Base-by-base conservation (phyloP, 176 grass and related monocot species). In the Eleusine coracana region DNA sequence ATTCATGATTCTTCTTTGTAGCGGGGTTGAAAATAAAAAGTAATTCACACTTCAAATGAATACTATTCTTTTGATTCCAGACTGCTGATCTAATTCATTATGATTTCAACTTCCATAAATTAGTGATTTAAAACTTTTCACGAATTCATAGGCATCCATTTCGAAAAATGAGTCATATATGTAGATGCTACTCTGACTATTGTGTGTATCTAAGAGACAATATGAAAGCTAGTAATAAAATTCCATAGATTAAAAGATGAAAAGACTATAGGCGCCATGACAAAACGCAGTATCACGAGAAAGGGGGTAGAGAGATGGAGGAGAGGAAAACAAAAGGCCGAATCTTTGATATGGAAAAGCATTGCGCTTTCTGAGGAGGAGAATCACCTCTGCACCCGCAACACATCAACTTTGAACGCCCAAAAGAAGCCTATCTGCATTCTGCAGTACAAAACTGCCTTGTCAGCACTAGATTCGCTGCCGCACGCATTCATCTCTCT, bases 371-470 rank as follows among this genome's bases (percentile, higher is more conserved):
- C 50, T 37, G 37, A 78, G 42, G 23, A 27, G 23, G 77, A 68
- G 80, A 71, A 83, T 79, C 67, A 20, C 23, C 59, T 71, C 65
- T 52, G 40, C 23, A 44, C 23, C 49, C 51, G 67, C 50, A 70
- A 15, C 48, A 27, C 85, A 50, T 81, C 78, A 61, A 29, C 71
- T 87, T 81, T 69, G 71, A 50, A 75, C 78, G 27, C 63, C 50
- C 40, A 48, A 75, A 83, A 83, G 48, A 84, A 83, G 49, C 39
- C 37, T 77, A 42, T 78, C 36, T 1, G 73, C 38, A 67, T 88
- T 77, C 11, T 0, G 46, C 67, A 88, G 74, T n/a, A 27, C 74
- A 48, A 83, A 72, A 68, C 74, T 52, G 20, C 5, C 14, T 15
- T 68, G 77, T 14, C 71, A 62, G 38, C 31, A 42, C 45, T 55